Percentiles rank a stretch among this genome's conserved stretches.
phyloP scores from a whole-genome alignment of 805 yeast genomes.

The Hanseniaspora pseudoguilliermondii region DNA sequence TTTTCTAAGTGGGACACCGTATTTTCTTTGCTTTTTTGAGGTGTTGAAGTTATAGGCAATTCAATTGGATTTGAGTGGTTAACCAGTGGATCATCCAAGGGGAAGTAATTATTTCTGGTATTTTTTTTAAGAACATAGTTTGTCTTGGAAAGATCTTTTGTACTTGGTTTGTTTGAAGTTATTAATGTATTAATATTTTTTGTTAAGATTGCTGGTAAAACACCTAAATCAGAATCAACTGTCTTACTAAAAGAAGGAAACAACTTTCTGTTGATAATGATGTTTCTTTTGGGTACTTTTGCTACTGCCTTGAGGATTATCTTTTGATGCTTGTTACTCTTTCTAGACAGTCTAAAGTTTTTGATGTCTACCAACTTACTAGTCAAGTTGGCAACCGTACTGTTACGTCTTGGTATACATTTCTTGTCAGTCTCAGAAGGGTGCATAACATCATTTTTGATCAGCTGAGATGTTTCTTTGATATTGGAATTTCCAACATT shows the following conservation, averaged over 20 bases:
- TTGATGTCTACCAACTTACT: not conserved
- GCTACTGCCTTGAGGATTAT: not conserved
- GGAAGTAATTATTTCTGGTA: not conserved
- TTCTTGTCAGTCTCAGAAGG: not conserved
- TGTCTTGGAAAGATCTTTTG: not conserved
- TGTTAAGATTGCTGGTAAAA: conserved; percentile 4
- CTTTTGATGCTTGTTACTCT: not conserved
- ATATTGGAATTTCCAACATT: not conserved
- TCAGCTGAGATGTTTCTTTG: not conserved
- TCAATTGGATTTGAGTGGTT: not conserved
- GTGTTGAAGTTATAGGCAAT: conserved; percentile 7
- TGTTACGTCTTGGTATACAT: not conserved
- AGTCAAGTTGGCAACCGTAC: not conserved
- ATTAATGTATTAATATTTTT: not conserved
- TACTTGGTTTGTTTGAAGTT: not conserved
- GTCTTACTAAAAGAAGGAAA: not conserved
- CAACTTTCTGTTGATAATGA: not conserved
- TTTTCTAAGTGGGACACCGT: not conserved
- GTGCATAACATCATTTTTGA: not conserved
- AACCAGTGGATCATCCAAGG: not conserved
- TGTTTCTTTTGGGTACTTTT: not conserved
- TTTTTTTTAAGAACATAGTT: not conserved
- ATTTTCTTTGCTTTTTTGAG: not conserved
- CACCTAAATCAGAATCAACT: conserved; percentile 5
- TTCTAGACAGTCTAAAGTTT: not conserved